Percentiles rank a stretch among this genome's conserved stretches.
These are phyloP conservation scores for Amylocystis lapponica DNA, from an alignment of 768 basidiomycete species.

Conservation along the genomic window DNA sequence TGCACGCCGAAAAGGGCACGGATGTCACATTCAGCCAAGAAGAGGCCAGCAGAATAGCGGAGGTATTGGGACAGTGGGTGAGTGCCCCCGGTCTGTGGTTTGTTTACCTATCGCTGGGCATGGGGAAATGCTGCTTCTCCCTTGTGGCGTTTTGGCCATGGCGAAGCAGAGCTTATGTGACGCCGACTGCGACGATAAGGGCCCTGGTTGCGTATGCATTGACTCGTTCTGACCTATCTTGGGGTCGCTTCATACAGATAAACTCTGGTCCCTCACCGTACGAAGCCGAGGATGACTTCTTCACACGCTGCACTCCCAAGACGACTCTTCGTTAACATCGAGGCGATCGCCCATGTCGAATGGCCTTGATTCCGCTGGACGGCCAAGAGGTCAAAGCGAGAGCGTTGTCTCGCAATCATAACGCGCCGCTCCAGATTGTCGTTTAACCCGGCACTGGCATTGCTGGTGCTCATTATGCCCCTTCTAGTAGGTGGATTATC, in stretches of 20 bases:
- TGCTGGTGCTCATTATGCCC: too few relatives aligned
- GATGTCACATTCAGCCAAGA: constrained; percentile 54
- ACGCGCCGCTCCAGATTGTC: too few relatives aligned
- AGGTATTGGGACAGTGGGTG: constrained; percentile 76
- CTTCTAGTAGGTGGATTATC: too few relatives aligned
- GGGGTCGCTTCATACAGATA: constrained; percentile 40
- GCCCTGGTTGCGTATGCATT: background rate
- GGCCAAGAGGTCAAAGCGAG: constrained; percentile 24
- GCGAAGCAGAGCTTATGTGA: too few relatives aligned
- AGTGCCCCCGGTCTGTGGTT: too few relatives aligned
- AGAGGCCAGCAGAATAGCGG: constrained; percentile 64
- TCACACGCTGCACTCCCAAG: constrained; percentile 44
- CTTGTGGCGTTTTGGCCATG: too few relatives aligned
- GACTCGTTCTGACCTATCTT: background rate
- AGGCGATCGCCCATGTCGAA: constrained; percentile 21
- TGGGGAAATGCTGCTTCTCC: too few relatives aligned
- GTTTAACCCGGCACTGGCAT: too few relatives aligned
- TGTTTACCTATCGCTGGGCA: too few relatives aligned
- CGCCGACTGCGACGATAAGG: background rate
- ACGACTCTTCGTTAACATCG: constrained; percentile 45
- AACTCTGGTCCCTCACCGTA: constrained; percentile 75
- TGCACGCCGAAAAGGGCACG: constrained; percentile 72
- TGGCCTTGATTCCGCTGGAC: constrained; percentile 15
- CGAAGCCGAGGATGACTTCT: constrained; percentile 72
- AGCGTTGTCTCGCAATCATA: constrained; percentile 24